phyloP scores from a whole-genome alignment of 1,284 basidiomycete genomes.

The Mycena sp. region DNA sequence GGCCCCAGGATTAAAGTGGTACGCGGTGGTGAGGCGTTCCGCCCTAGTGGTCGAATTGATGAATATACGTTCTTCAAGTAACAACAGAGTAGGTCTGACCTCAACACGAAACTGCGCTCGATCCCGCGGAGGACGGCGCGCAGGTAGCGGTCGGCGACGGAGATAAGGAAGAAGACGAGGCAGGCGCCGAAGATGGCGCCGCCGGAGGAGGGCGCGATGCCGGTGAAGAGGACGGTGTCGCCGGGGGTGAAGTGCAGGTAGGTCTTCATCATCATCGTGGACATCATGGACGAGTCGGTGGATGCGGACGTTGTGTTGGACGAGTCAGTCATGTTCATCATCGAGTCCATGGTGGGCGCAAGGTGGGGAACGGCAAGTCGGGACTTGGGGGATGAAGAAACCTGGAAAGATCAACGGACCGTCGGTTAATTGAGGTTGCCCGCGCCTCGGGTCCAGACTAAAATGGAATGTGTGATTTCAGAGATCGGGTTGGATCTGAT shows the following conservation, averaged over 20 bases:
- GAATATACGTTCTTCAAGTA: neutral
- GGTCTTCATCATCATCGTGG: slow-evolving; percentile 42
- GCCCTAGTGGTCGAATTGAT: slow-evolving; percentile 13
- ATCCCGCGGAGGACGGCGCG: slow-evolving; percentile 27
- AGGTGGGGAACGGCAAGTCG: neutral
- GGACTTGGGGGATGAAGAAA: neutral
- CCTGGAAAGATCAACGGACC: neutral
- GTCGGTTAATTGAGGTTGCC: too few species aligned
- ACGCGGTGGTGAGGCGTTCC: slow-evolving; percentile 12
- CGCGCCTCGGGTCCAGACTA: neutral
- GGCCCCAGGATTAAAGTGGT: slow-evolving; percentile 9
- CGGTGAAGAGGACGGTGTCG: slow-evolving; percentile 39
- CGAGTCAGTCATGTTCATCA: slow-evolving; percentile 31
- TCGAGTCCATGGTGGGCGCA: slow-evolving; percentile 27
- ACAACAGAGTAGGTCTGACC: slow-evolving; percentile 29
- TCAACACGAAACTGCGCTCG: slow-evolving; percentile 22
- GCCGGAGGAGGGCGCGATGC: slow-evolving; percentile 37
- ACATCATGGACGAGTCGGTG: slow-evolving; percentile 18
- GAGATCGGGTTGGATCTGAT: slow-evolving; percentile 3
- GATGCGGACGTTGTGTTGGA: slow-evolving; percentile 6
- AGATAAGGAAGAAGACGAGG: slow-evolving; percentile 39
- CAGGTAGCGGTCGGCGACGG: slow-evolving; percentile 38
- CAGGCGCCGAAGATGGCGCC: slow-evolving; percentile 42
- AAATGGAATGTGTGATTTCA: neutral
- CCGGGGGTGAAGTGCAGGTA: slow-evolving; percentile 43